A percentile compares a stretch with the other conserved stretches of the same genome.
Conservation (phyloP, 176 grass and related monocot species). For the Raddia guianensis region DNA sequence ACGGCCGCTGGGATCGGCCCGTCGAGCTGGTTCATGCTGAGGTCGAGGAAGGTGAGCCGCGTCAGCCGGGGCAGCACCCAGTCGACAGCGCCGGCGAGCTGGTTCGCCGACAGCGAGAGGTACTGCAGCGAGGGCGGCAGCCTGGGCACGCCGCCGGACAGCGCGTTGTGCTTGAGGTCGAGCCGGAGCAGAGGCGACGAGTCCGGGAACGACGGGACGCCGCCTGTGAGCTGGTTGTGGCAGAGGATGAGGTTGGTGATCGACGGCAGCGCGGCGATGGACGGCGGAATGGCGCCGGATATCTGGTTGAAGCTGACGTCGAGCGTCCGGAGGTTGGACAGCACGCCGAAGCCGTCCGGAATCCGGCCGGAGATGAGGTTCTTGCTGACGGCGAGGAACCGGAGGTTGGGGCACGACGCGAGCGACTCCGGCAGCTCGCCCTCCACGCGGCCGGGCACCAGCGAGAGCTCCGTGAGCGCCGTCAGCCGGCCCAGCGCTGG, state of each 20-base stretch:
- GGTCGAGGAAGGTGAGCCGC: slow-evolving; percentile 75
- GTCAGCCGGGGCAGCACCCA: slow-evolving; percentile 51
- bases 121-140: slow-evolving; percentile 66
- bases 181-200: slow-evolving; percentile 71
- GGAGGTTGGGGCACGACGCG: slow-evolving; percentile 54
- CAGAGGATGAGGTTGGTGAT: slow-evolving; percentile 82
- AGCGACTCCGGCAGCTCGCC: slow-evolving; percentile 62
- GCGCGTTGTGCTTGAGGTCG: slow-evolving; percentile 78
- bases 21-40: slow-evolving; percentile 78
- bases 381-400: slow-evolving; percentile 91
- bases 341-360: slow-evolving; percentile 53
- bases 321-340: slow-evolving; percentile 77
- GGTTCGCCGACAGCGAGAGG: slow-evolving; percentile 74
- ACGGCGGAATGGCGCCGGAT: slow-evolving; percentile 61
- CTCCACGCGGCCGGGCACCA: slow-evolving; percentile 79
- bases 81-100: slow-evolving; percentile 57
- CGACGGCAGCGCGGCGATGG: slow-evolving; percentile 52
- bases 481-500: slow-evolving; percentile 58
- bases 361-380: slow-evolving; percentile 81
- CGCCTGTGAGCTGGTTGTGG: slow-evolving; percentile 77
- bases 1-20: slow-evolving; percentile 69
- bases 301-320: slow-evolving; percentile 97
- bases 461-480: slow-evolving; percentile 78
- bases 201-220: slow-evolving; percentile 62
- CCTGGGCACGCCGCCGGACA: slow-evolving; percentile 59